Conservation (phyloP, 257 asterid genomes). For the Leonotis leonurus region DNA sequence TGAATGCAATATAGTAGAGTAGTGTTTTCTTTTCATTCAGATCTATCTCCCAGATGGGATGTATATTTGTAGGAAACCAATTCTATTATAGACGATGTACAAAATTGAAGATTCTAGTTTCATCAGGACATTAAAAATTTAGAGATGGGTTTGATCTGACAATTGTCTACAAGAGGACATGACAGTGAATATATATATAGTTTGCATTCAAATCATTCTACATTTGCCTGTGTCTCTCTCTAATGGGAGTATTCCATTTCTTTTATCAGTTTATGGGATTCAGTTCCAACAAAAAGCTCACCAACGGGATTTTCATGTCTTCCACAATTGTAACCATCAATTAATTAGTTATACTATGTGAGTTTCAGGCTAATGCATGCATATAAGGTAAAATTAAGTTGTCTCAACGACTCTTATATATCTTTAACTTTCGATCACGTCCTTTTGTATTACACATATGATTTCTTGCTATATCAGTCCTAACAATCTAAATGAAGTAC, state of each 20-base stretch:
- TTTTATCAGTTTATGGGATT: not conserved
- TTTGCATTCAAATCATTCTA: not conserved
- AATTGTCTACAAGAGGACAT: constrained; percentile 9
- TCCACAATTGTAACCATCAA: not conserved
- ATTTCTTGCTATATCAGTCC: no score
- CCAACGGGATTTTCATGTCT: constrained; percentile 17
- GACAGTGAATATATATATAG: constrained; percentile 13
- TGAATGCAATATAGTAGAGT: no score
- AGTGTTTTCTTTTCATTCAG: no score
- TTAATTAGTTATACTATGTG: no score
- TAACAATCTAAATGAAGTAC: no score
- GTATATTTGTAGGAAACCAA: not conserved
- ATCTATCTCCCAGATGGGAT: not conserved
- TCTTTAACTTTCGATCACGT: no score
- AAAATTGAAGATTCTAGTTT: constrained; percentile 1
- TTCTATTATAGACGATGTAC: not conserved
- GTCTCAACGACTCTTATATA: no score
- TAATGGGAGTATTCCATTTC: no score
- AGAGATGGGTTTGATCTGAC: constrained; percentile 2
- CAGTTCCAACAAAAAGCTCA: constrained; percentile 10
- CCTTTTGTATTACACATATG: no score
- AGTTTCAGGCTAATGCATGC: no score
- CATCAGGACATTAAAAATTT: not conserved
- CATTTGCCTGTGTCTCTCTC: constrained; percentile 21
- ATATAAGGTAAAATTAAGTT: no score